Base-by-base conservation (phyloP, 768 basidiomycete species). In the Russula sp. region DNA sequence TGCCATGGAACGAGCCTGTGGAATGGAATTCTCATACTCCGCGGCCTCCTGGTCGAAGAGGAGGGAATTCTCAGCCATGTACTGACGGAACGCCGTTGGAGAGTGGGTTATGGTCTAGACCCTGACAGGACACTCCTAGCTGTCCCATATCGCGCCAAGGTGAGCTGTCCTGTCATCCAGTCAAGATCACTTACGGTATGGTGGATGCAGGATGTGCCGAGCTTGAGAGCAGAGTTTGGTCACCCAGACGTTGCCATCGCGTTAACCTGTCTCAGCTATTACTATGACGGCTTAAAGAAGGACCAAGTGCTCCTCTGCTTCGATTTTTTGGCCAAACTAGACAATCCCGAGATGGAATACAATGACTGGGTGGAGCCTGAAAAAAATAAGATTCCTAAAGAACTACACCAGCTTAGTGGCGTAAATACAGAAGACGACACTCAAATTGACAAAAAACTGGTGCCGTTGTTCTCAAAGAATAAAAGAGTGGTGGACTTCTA, bases 41-140 rank as follows among this genome's bases (percentile, higher is more conserved):
- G 80, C 0, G 82, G 82, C 3, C 69, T 83, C 1, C 59, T 83
- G 37, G 76, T 72, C 0, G 70, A 73, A 2, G 45, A 51, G 3
- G 32, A 40, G 35, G 78, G 77, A 0, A 74, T 83, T 8, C 69
- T 83, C 4, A 37, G 69, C 3, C 76, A 77, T 53, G 69, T 71
- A 1, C 68, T 83, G 0, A 70, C 67, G 39, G 71, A 75, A 40
- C 73, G 72, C 47, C 75, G 80, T 6, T 83, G 80, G 79, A 70
- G 81, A 31, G 82, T 83, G 0, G 77, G 82, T 53, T 83, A 80
- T 63, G 82, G 82, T 1, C 74, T 81, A 6, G 78, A 79, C 47
- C 66, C 67, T 0, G 66, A 55, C 6, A 76, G 82, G 3, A 75
- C 80, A 1, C 70, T 78, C 64, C 73, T 82, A 1, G 80, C 82